These are phyloP conservation scores for Cercospora nicotianae DNA, from an alignment of 2,329 filamentous ascomycete genomes.

Conservation along the genomic window DNA sequence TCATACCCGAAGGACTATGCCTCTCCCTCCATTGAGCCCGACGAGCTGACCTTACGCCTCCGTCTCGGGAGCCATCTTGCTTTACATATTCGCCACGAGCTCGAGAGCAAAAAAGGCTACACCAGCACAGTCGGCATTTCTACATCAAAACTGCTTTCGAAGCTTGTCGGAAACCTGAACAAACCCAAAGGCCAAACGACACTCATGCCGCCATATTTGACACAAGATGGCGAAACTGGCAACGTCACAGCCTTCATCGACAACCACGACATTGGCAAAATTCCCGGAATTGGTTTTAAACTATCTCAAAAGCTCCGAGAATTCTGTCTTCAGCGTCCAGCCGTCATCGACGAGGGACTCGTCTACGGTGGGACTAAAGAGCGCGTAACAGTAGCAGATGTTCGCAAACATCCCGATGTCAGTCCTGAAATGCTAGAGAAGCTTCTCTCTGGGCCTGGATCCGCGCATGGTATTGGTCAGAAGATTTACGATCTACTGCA, in stretches of 20 bases:
- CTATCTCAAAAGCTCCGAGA: constrained; percentile 67
- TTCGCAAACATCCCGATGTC: constrained; percentile 64
- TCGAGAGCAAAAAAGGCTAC: constrained; percentile 77
- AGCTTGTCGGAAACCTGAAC: constrained; percentile 78
- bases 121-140: constrained; percentile 86
- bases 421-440: constrained; percentile 65
- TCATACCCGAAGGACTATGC: constrained; percentile 49
- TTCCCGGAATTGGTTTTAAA: constrained; percentile 84
- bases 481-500: constrained; percentile 78
- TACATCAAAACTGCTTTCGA: constrained; percentile 82
- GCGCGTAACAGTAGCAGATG: constrained; percentile 63
- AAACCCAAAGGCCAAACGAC: constrained; percentile 90
- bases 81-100: constrained; percentile 65
- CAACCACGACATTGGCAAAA: constrained; percentile 69
- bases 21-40: neutral
- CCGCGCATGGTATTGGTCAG: constrained; percentile 68
- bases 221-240: constrained; percentile 34
- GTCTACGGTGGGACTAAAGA: constrained; percentile 55
- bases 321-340: constrained; percentile 54
- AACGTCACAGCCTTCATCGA: constrained; percentile 72
- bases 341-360: constrained; percentile 47
- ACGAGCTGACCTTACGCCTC: constrained; percentile 55
- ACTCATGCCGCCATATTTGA: constrained; percentile 60
- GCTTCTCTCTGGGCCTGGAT: constrained; percentile 68
- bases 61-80: constrained; percentile 80